Evolutionary conservation across 2,329 filamentous ascomycete species (phyloP).

Genomic region (Chalara sp.): DNA sequence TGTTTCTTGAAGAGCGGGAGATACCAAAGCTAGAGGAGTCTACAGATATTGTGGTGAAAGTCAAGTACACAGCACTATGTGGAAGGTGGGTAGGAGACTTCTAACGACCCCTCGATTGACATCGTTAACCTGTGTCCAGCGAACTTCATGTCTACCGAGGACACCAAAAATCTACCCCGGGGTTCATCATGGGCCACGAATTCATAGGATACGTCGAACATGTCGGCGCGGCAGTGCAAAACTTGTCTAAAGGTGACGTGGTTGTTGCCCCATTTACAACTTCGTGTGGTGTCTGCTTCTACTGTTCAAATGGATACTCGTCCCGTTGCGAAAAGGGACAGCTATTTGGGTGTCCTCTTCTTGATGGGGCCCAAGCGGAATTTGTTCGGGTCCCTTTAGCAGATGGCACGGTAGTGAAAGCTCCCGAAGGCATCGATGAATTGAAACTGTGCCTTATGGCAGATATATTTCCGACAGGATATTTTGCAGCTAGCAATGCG

Average conservation of each 20-base stretch:
- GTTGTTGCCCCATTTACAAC: slow-evolving; percentile 77
- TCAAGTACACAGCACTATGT: slow-evolving; percentile 76
- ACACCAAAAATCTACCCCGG: slow-evolving; percentile 61
- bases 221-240: slow-evolving; percentile 59
- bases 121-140: slow-evolving; percentile 33
- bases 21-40: slow-evolving; percentile 66
- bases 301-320: slow-evolving; percentile 69
- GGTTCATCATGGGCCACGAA: slow-evolving; percentile 66
- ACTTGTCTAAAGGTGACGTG: slow-evolving; percentile 64
- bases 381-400: slow-evolving; percentile 74
- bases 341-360: slow-evolving; percentile 59
- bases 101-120: neutral
- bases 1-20: slow-evolving; percentile 63
- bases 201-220: slow-evolving; percentile 71
- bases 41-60: slow-evolving; percentile 75
- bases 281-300: slow-evolving; percentile 79
- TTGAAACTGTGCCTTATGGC: slow-evolving; percentile 71
- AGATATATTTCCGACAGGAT: slow-evolving; percentile 83
- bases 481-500: slow-evolving; percentile 72
- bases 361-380: slow-evolving; percentile 76
- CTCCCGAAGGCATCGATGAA: slow-evolving; percentile 62
- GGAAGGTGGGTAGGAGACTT: slow-evolving; percentile 57
- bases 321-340: slow-evolving; percentile 67
- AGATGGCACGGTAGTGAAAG: slow-evolving; percentile 69
- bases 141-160: slow-evolving; percentile 85